Percentiles rank a stretch among this genome's conserved stretches.
phyloP scores from a whole-genome alignment of 1,284 basidiomycete species.

The Ceratobasidium sp. region DNA sequence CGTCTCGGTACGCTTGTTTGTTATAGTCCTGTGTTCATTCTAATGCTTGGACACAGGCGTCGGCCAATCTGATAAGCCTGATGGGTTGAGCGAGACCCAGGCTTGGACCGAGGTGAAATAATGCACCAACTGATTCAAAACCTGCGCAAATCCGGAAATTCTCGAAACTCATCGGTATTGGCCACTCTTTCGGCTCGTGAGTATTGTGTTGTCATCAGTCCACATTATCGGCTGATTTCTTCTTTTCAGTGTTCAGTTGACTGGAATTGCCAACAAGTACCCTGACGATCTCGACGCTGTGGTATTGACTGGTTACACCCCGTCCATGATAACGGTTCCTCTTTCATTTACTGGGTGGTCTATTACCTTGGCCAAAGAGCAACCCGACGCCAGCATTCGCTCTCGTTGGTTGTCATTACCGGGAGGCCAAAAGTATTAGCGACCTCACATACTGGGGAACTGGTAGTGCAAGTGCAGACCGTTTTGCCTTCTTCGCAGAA shows the following conservation, averaged over 20 bases:
- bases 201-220: slow-evolving; percentile 27
- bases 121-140: slow-evolving; percentile 47
- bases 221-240: background rate
- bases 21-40: background rate
- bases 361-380: slow-evolving; percentile 47
- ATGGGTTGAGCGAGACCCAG: slow-evolving; percentile 49
- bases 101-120: slow-evolving; percentile 51
- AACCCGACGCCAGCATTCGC: slow-evolving; percentile 35
- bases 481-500: slow-evolving; percentile 52
- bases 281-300: slow-evolving; percentile 48
- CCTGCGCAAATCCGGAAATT: slow-evolving; percentile 44
- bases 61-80: slow-evolving; percentile 48
- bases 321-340: slow-evolving; percentile 44
- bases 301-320: slow-evolving; percentile 50
- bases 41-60: slow-evolving; percentile 40
- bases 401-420: slow-evolving; percentile 25
- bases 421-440: background rate
- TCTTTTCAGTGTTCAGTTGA: slow-evolving; percentile 45
- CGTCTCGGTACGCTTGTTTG: slow-evolving; percentile 47
- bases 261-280: slow-evolving; percentile 45
- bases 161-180: slow-evolving; percentile 48
- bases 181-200: slow-evolving; percentile 50
- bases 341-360: slow-evolving; percentile 47
- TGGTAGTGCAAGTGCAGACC: slow-evolving; percentile 48
- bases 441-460: slow-evolving; percentile 45